A percentile compares a stretch with the other conserved stretches of the same genome.
Conservation (phyloP, 345 rosid genomes). For the Aurinia saxatilis region DNA sequence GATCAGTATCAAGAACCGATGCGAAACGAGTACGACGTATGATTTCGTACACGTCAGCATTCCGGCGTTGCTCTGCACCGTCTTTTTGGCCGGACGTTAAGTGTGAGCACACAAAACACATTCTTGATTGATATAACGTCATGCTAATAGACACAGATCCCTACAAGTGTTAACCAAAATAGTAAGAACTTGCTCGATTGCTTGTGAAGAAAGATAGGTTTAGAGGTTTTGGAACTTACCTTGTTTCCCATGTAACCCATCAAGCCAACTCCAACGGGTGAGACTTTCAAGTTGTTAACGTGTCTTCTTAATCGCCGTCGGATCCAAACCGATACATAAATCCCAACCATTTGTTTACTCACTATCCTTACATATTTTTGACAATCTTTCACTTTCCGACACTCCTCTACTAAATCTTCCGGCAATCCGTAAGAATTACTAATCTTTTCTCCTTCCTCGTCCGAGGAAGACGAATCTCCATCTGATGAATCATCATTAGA, state of each 20-base stretch:
- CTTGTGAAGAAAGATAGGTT: conserved; percentile 21
- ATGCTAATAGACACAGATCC: conserved; percentile 97
- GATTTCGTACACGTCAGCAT: conserved; percentile 84
- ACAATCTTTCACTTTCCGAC: conserved; percentile 30
- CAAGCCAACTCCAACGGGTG: conserved; percentile 95
- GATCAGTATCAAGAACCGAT: conserved; percentile 54
- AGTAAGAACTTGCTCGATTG: background rate
- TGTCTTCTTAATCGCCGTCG: conserved; percentile 75
- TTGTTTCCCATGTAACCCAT: conserved; percentile 99
- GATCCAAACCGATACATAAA: conserved; percentile 91
- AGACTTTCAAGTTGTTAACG: conserved; percentile 83
- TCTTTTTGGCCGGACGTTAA: conserved; percentile 95
- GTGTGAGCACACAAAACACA: conserved; percentile 98
- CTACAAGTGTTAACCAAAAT: conserved; percentile 38
- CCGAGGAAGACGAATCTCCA: conserved; percentile 19
- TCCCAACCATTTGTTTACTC: conserved; percentile 99
- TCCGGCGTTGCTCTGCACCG: conserved; percentile 86
- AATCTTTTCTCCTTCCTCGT: conserved; percentile 24
- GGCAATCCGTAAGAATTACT: conserved; percentile 15
- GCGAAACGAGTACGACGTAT: conserved; percentile 72
- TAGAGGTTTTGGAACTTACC: conserved; percentile 32
- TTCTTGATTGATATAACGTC: conserved; percentile 79
- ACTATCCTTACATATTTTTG: conserved; percentile 70
- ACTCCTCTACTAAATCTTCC: conserved; percentile 22
- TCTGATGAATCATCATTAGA: conserved; percentile 22